phyloP scores from a whole-genome alignment of 805 yeast genomes.

The Clavispora phyllophila region DNA sequence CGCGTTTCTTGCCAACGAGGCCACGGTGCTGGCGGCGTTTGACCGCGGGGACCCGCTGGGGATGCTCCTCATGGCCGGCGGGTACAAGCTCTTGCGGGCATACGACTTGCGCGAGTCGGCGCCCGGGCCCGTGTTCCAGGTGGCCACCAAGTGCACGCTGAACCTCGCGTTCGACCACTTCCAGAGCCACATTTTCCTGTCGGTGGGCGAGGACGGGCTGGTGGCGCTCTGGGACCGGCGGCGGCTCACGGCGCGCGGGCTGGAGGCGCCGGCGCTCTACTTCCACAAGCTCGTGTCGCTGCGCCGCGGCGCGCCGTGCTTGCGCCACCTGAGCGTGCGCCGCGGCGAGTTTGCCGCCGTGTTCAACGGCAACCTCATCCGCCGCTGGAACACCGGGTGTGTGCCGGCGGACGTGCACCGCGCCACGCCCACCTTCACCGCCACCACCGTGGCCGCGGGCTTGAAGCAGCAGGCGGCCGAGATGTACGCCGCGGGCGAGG shows the following conservation, averaged over 20 bases:
- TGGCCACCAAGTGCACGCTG: conserved; percentile 68
- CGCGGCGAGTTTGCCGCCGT: conserved; percentile 73
- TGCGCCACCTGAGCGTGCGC: conserved; percentile 60
- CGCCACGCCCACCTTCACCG: conserved; percentile 9
- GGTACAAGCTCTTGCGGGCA: conserved; percentile 72
- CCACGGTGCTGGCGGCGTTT: conserved; percentile 64
- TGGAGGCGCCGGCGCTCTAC: conserved; percentile 53
- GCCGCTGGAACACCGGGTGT: conserved; percentile 75
- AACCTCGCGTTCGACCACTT: conserved; percentile 68
- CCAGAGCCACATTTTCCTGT: conserved; percentile 61
- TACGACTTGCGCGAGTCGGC: conserved; percentile 61
- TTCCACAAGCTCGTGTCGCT: conserved; percentile 54
- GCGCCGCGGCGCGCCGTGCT: conserved; percentile 59
- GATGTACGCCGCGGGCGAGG: conserved; percentile 39
- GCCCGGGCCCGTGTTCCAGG: conserved; percentile 55
- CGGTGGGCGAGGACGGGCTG: conserved; percentile 80
- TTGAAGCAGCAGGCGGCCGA: conserved; percentile 34
- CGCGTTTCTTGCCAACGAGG: conserved; percentile 67
- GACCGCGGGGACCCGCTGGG: conserved; percentile 20
- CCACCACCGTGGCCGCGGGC: conserved; percentile 9
- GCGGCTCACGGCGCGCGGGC: conserved; percentile 34
- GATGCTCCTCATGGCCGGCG: conserved; percentile 55
- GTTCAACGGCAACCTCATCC: conserved; percentile 69
- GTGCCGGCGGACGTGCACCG: conserved; percentile 30
- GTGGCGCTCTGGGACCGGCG: conserved; percentile 80